Base-by-base conservation (phyloP, 2,329 filamentous ascomycete species). In the Hymenoscyphus fraxineus region DNA sequence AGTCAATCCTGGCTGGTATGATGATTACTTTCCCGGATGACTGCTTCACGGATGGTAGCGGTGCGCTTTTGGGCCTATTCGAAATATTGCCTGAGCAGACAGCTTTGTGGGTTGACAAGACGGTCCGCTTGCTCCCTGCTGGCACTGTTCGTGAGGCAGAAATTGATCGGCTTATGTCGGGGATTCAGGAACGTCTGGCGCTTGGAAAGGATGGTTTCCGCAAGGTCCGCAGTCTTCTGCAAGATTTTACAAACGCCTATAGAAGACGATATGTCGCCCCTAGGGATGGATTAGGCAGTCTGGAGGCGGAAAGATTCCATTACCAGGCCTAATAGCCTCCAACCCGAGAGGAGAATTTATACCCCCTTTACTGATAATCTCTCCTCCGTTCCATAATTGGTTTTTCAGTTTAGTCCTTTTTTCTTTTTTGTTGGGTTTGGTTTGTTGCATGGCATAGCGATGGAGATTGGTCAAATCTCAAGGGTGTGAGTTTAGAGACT, bases 11-110 rank as follows among this genome's bases (percentile, higher is more conserved):
- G 80, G 95, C 93, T 0, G 95, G 95, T 66, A 96, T 99, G 93
- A 98, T 99, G 94, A 97, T 97, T 76, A 96, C 90, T 0, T 99
- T 99, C 79, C 96, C 95, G 0, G 87, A 91, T 55, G 95, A 98
- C 76, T 97, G 93, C 78, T 96, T 98, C 74, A 89, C 93, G 0
- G 95, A 99, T 75, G 93, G 93, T 16, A 97, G 92, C 59, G 93
- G 93, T 4, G 92, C 97, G n/a, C 80, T 99, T 61, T 86, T 99
- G 66, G 88, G 89, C 3, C 82, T 98, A 68, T 97, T 99, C 75
- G 90, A 97, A 76, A 80, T 98, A 51, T 81, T 96, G 74, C 95
- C 95, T 0, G 81, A 86, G 62, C 85, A 95, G 74, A 92, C 93
- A 15, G 87, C 90, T 1, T 77, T 81, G 6, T 98, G 95, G 93